A percentile compares a stretch with the other conserved stretches of the same genome.
Conservation (phyloP, 2,329 filamentous ascomycete genomes). For the Curvularia lunata region DNA sequence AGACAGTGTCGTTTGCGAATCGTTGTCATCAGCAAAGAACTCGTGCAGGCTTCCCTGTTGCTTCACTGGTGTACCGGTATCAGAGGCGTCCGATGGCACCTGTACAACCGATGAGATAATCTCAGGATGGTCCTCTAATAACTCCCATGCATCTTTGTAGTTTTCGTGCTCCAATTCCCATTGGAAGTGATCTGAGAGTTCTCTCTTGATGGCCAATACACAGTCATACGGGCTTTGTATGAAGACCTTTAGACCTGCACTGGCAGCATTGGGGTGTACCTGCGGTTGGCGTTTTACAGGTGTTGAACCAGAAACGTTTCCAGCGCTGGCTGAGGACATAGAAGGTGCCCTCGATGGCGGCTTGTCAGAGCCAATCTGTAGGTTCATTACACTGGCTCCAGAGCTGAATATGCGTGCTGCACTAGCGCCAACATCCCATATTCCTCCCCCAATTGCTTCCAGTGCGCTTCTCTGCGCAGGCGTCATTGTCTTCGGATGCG, state of each 20-base stretch:
- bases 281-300: slow-evolving; percentile 35
- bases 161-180: slow-evolving; percentile 85
- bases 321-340: slow-evolving; percentile 45
- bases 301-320: slow-evolving; percentile 28
- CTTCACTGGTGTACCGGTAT: slow-evolving; percentile 54
- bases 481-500: slow-evolving; percentile 66
- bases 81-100: slow-evolving; percentile 46
- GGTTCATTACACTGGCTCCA: slow-evolving; percentile 71
- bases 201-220: slow-evolving; percentile 86
- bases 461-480: slow-evolving; percentile 74
- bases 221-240: slow-evolving; percentile 97
- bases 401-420: slow-evolving; percentile 87
- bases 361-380: slow-evolving; percentile 51
- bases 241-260: slow-evolving; percentile 78
- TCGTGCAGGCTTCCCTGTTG: slow-evolving; percentile 60
- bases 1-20: slow-evolving; percentile 67
- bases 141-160: slow-evolving; percentile 85
- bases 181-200: slow-evolving; percentile 80
- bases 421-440: slow-evolving; percentile 92
- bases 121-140: slow-evolving; percentile 88
- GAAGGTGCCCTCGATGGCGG: slow-evolving; percentile 35
- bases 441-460: slow-evolving; percentile 75
- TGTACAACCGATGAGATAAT: slow-evolving; percentile 56
- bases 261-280: slow-evolving; percentile 57
- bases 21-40: slow-evolving; percentile 73